phyloP scores from a whole-genome alignment of 2,329 filamentous ascomycete species.

The Penicillium sp. region DNA sequence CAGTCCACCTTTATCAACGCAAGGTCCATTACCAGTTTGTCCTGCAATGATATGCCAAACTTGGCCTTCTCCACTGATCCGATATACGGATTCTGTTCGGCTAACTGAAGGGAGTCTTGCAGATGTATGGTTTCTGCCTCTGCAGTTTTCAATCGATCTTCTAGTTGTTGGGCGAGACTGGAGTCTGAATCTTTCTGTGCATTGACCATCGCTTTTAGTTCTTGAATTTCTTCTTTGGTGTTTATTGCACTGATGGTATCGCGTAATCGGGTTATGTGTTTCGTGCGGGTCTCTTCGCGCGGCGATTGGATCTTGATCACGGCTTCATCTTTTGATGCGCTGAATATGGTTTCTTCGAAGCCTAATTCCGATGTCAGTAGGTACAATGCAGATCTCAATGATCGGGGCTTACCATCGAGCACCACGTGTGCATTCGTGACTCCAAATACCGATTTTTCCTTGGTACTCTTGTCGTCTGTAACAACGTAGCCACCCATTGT shows the following conservation, averaged over 20 bases:
- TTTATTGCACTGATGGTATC: neutral
- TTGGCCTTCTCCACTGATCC: neutral
- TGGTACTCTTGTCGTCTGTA: neutral
- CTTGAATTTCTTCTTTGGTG: neutral
- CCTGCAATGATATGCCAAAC: neutral
- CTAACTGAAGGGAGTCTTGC: neutral
- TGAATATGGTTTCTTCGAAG: neutral
- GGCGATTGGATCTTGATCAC: slow-evolving; percentile 1
- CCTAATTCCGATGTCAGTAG: neutral
- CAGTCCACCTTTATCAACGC: slow-evolving; percentile 2
- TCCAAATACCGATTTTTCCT: neutral
- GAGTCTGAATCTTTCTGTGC: neutral
- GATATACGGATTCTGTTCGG: neutral
- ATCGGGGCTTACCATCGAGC: neutral
- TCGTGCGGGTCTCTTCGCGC: neutral
- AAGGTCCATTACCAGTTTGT: slow-evolving; percentile 2
- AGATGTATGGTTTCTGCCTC: neutral
- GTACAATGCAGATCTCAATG: neutral
- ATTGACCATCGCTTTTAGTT: neutral
- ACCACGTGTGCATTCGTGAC: slow-evolving; percentile 8
- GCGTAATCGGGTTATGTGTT: neutral
- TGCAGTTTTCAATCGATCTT: neutral
- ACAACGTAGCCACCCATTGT: slow-evolving; percentile 9
- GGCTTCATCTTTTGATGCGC: neutral
- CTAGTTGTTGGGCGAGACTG: neutral